phyloP scores from a whole-genome alignment of 164 flowering plant genomes.

The Pachysandra terminalis region DNA sequence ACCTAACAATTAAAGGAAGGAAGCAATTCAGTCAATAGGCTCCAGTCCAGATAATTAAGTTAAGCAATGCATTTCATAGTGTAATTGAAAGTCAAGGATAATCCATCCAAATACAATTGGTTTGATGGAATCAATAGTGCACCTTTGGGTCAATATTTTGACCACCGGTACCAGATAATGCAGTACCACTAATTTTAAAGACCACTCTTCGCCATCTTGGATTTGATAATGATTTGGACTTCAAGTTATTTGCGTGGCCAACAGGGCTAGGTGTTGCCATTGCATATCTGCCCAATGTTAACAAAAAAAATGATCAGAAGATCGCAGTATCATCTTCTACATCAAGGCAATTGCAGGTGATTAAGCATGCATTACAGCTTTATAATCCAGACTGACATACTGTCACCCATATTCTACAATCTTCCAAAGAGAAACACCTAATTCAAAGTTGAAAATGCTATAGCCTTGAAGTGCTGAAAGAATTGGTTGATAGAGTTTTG shows the following conservation, averaged over 20 bases:
- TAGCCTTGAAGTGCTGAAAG: too few species aligned
- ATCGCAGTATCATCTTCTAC: background rate
- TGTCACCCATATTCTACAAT: background rate
- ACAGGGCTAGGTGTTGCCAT: slow-evolving; percentile 32
- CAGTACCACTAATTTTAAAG: slow-evolving; percentile 88
- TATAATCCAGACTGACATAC: background rate
- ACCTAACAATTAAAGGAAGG: slow-evolving; percentile 43
- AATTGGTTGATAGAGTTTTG: too few species aligned
- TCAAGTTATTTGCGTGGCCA: slow-evolving; percentile 40
- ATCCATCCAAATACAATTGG: background rate
- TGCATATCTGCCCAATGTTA: slow-evolving; percentile 41
- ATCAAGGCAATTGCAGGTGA: background rate
- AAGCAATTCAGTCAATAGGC: slow-evolving; percentile 13
- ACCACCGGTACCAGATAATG: slow-evolving; percentile 68
- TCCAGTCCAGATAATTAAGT: background rate
- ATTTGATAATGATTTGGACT: slow-evolving; percentile 49
- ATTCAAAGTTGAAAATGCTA: too few species aligned
- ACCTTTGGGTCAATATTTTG: slow-evolving; percentile 94
- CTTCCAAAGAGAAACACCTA: background rate
- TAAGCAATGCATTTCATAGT: too few species aligned
- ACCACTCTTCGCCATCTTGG: slow-evolving; percentile 92
- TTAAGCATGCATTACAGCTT: background rate
- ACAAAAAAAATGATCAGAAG: slow-evolving; percentile 4
- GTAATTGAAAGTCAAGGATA: too few species aligned
- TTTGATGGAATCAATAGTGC: slow-evolving; percentile 4